Evolutionary conservation across 257 asterid species (phyloP).

Genomic region (Galeopsis tetrahit): DNA sequence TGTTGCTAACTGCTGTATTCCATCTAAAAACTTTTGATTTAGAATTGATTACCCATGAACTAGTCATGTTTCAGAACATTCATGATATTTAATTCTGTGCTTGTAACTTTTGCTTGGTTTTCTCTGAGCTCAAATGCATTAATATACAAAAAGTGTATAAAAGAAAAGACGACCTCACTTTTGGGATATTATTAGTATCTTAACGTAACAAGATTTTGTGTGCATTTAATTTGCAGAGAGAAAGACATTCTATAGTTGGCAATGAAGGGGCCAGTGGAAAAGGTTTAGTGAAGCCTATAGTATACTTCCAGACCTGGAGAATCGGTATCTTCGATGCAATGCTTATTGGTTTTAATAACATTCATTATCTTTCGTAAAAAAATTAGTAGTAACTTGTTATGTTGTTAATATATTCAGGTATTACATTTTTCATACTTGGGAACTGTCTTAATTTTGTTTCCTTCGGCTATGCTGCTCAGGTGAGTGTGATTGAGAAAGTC

Average conservation of each 20-base stretch:
- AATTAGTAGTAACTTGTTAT: conserved; percentile 16
- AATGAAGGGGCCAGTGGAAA: conserved; percentile 62
- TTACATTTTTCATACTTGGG: conserved; percentile 78
- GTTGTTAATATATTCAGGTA: conserved; percentile 58
- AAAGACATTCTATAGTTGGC: conserved; percentile 59
- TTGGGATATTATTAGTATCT: conserved; percentile 23
- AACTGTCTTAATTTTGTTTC: conserved; percentile 94
- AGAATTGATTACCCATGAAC: conserved; percentile 18
- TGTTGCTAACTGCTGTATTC: neutral
- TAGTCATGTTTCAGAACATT: conserved; percentile 12
- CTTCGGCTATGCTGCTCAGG: conserved; percentile 99
- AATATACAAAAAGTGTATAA: conserved; percentile 19
- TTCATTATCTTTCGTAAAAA: conserved; percentile 17
- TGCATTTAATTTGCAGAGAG: conserved; percentile 64
- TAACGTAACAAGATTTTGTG: conserved; percentile 24
- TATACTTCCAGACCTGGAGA: conserved; percentile 93
- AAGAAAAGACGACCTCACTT: conserved; percentile 12
- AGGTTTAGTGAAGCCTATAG: conserved; percentile 71
- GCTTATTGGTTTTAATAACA: conserved; percentile 24
- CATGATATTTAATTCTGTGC: conserved; percentile 15
- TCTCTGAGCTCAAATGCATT: conserved; percentile 13
- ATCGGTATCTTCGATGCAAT: conserved; percentile 54
- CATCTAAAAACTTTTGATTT: conserved; percentile 6
- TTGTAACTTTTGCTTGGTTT: conserved; percentile 4
- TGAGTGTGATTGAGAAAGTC: conserved; percentile 42